A percentile compares a stretch with the other conserved stretches of the same genome.
These are phyloP conservation scores for Penicillium sp. DNA, from an alignment of 2,329 filamentous ascomycete species.

Conservation along the genomic window DNA sequence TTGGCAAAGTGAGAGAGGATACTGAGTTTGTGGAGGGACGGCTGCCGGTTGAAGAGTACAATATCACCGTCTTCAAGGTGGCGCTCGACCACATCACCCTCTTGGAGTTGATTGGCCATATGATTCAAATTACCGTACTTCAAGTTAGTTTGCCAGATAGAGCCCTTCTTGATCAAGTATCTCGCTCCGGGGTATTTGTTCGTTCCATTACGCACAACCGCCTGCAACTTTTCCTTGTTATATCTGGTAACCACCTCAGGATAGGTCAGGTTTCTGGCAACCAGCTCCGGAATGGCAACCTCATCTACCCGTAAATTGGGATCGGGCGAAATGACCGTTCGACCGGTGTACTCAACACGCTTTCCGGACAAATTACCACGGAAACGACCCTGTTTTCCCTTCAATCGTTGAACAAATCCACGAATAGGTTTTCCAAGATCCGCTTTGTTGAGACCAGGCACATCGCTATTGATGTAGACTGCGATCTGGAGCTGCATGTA, in stretches of 20 bases:
- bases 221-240: conserved; percentile 78
- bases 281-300: conserved; percentile 84
- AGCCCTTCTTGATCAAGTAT: conserved; percentile 69
- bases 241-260: conserved; percentile 82
- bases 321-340: conserved; percentile 96
- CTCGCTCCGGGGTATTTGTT: conserved; percentile 86
- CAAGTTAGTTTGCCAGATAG: conserved; percentile 70
- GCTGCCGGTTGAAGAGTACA: conserved; percentile 96
- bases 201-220: conserved; percentile 72
- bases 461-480: conserved; percentile 97
- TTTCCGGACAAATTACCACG: conserved; percentile 96
- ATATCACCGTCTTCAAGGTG: conserved; percentile 95
- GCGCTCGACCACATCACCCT: conserved; percentile 88
- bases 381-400: conserved; percentile 96
- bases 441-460: conserved; percentile 85
- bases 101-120: conserved; percentile 70
- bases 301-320: conserved; percentile 92
- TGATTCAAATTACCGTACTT: conserved; percentile 70
- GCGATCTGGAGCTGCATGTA: conserved; percentile 93
- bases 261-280: conserved; percentile 96
- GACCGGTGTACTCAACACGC: conserved; percentile 95
- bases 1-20: conserved; percentile 96
- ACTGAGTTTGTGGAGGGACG: conserved; percentile 96
- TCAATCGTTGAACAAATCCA: conserved; percentile 91
- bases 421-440: conserved; percentile 85